Percentiles rank a stretch among this genome's conserved stretches.
Conservation (phyloP, 768 basidiomycete genomes). For the Gelatoporia subvermispora region DNA sequence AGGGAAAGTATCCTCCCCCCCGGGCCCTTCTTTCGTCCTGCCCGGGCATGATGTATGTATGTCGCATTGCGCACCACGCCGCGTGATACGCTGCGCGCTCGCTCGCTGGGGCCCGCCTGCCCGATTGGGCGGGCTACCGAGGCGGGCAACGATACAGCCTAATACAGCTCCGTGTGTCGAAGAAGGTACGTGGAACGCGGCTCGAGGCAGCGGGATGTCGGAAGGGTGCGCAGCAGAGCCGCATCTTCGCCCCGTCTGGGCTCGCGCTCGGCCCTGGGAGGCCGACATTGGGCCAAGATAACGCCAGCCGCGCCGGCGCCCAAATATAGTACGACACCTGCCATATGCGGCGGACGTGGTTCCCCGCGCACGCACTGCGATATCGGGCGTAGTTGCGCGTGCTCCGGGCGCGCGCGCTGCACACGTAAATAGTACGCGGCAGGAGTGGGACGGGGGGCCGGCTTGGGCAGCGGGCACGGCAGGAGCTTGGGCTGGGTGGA, state of each 20-base stretch:
- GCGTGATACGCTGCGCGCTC: background rate
- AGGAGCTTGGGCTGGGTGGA: constrained; percentile 16
- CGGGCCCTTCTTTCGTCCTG: background rate
- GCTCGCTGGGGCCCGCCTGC: background rate
- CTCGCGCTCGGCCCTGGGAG: background rate
- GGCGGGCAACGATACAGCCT: too few relatives aligned
- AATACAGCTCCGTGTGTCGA: too few relatives aligned
- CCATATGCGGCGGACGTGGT: background rate
- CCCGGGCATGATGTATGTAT: too few relatives aligned
- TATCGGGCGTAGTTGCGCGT: background rate
- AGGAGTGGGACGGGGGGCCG: constrained; percentile 5
- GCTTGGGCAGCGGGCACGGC: constrained; percentile 6
- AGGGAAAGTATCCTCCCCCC: too few relatives aligned
- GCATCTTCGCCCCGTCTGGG: too few relatives aligned
- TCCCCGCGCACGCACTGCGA: too few relatives aligned
- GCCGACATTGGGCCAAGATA: background rate
- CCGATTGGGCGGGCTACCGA: background rate
- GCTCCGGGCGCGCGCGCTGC: background rate
- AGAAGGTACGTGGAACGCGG: too few relatives aligned
- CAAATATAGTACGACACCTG: constrained; percentile 1
- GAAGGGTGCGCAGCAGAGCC: too few relatives aligned
- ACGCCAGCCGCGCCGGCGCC: background rate
- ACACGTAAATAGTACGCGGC: background rate
- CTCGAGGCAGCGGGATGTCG: too few relatives aligned
- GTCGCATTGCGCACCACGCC: background rate